Percentiles rank a stretch among this genome's conserved stretches.
Evolutionary conservation across 139 green algal genomes (phyloP).

Genomic region (Haematococcus lacustris): DNA sequence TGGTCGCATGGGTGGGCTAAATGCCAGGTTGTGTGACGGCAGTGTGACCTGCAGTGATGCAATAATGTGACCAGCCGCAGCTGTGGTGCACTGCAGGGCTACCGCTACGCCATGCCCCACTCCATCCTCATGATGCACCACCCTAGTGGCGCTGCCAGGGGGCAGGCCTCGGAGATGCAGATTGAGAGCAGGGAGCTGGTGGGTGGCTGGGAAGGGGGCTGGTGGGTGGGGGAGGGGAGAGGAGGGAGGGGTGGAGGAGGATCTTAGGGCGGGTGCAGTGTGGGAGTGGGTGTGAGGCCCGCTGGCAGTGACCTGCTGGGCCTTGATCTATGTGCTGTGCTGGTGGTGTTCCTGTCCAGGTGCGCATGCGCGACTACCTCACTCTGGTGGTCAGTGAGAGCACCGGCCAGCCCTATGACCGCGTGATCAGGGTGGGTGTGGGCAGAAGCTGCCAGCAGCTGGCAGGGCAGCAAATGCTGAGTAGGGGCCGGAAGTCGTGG

Average conservation of each 20-base stretch:
- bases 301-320: neutral
- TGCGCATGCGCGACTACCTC: slow-evolving; percentile 88
- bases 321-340: neutral
- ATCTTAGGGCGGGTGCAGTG: neutral
- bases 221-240: neutral
- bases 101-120: slow-evolving; percentile 82
- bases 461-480: too few relatives aligned
- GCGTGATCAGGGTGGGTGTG: too few relatives aligned
- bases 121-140: slow-evolving; percentile 96
- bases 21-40: too few relatives aligned
- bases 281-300: neutral
- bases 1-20: too few relatives aligned
- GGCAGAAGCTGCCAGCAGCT: too few relatives aligned
- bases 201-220: neutral
- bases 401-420: slow-evolving; percentile 79
- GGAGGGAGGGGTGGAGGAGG: neutral
- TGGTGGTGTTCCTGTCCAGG: neutral
- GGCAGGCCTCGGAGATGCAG: slow-evolving; percentile 94
- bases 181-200: slow-evolving; percentile 92
- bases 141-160: slow-evolving; percentile 81
- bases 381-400: slow-evolving; percentile 63
- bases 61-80: too few relatives aligned
- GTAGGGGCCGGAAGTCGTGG: too few relatives aligned
- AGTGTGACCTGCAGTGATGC: too few relatives aligned
- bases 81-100: slow-evolving; percentile 51